Conservation (phyloP, 345 rosid species). For the Salix udensis region DNA sequence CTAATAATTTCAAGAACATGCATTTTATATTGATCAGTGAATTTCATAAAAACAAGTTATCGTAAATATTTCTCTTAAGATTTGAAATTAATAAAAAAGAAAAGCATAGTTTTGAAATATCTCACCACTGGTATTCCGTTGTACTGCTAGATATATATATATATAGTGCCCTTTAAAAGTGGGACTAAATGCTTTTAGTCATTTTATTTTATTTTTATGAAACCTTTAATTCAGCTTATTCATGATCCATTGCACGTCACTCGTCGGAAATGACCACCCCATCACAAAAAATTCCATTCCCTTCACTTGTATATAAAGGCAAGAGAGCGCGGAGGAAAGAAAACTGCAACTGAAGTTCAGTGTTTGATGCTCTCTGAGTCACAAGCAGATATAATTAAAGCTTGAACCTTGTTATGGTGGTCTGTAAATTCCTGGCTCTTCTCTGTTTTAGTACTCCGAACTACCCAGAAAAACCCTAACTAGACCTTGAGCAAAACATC, state of each 20-base stretch:
- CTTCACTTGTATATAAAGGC: constrained; percentile 23
- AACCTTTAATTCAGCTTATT: background rate
- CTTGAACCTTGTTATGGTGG: background rate
- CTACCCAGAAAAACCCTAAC: background rate
- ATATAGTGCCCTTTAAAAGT: background rate
- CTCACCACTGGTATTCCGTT: background rate
- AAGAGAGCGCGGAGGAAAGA: constrained; percentile 1
- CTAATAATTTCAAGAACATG: no score
- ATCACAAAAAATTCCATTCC: constrained; percentile 10
- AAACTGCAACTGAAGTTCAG: background rate
- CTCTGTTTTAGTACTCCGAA: background rate
- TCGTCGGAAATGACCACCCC: background rate
- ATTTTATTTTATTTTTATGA: background rate
- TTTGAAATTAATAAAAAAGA: no score
- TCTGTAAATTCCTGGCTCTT: background rate
- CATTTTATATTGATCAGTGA: no score
- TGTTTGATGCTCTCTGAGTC: background rate
- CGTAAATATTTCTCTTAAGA: background rate
- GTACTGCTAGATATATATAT: background rate
- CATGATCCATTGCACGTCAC: background rate
- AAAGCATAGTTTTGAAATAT: background rate
- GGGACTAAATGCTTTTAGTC: background rate
- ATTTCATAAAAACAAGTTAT: background rate
- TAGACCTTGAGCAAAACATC: background rate
- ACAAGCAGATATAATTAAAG: background rate